These are phyloP conservation scores for Thielaviopsis musarum DNA, from an alignment of 2,329 filamentous ascomycete species.

Conservation along the genomic window DNA sequence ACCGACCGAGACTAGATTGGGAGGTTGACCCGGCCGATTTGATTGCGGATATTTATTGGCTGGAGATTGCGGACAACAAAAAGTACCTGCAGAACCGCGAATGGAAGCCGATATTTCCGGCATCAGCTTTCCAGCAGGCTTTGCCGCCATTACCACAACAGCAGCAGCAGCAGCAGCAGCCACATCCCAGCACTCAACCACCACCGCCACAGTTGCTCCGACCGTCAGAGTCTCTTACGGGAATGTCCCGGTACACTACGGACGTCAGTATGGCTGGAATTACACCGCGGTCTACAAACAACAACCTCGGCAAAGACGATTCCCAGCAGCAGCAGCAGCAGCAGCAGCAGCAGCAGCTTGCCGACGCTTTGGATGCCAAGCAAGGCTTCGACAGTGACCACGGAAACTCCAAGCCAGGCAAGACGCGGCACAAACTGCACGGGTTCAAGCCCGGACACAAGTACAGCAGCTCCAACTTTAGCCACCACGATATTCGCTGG, in stretches of 20 bases:
- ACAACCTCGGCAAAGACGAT: constrained; percentile 17
- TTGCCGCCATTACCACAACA: background rate
- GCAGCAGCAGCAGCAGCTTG: background rate
- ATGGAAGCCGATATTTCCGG: constrained; percentile 52
- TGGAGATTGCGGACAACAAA: constrained; percentile 70
- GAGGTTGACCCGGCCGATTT: constrained; percentile 67
- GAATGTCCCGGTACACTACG: constrained; percentile 19
- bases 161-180: constrained; percentile 7
- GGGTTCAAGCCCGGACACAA: constrained; percentile 23
- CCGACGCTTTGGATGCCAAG: background rate
- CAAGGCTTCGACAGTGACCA: constrained; percentile 9
- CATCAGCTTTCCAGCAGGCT: constrained; percentile 9
- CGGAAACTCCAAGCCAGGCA: constrained; percentile 6
- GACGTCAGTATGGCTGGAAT: constrained; percentile 14
- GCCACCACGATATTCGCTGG: constrained; percentile 34
- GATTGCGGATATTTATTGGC: constrained; percentile 79
- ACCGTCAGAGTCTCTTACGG: constrained; percentile 16
- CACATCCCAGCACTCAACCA: background rate
- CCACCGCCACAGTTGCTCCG: background rate
- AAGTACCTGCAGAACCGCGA: constrained; percentile 63
- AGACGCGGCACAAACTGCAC: constrained; percentile 9
- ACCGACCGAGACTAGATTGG: constrained; percentile 72
- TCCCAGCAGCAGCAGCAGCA: constrained; percentile 17
- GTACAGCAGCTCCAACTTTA: constrained; percentile 31
- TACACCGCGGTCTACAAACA: constrained; percentile 13